Conservation (phyloP, 495 filamentous ascomycete genomes). For the Hyaloscypha hepaticicola region DNA sequence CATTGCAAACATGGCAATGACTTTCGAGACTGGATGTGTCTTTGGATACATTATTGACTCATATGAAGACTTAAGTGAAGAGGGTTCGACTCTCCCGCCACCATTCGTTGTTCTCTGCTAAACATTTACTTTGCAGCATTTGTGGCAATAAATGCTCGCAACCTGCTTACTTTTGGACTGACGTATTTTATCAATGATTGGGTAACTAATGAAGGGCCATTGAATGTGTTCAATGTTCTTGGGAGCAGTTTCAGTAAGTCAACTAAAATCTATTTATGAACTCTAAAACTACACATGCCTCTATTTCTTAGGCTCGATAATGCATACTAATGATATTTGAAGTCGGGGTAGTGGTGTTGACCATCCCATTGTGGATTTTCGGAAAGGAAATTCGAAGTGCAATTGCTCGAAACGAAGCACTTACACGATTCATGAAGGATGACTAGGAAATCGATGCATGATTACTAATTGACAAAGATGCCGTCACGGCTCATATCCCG, state of each 20-base stretch:
- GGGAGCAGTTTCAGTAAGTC: constrained; percentile 37
- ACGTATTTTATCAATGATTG: constrained; percentile 55
- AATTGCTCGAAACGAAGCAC: constrained; percentile 44
- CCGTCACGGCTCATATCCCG: no score
- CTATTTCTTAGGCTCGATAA: no score
- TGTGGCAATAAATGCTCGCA: constrained; percentile 55
- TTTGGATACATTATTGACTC: constrained; percentile 56
- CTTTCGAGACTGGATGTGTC: constrained; percentile 50
- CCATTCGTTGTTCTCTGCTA: neutral
- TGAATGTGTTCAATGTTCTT: constrained; percentile 52
- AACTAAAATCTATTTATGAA: neutral
- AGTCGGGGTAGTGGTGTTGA: constrained; percentile 41
- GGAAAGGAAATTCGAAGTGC: constrained; percentile 48
- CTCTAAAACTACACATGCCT: no score
- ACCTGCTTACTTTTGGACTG: constrained; percentile 51
- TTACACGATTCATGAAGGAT: constrained; percentile 52
- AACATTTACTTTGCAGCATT: constrained; percentile 37
- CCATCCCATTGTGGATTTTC: constrained; percentile 54
- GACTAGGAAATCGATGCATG: neutral
- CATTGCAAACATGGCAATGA: constrained; percentile 52
- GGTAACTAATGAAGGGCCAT: constrained; percentile 44
- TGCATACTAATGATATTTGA: constrained; percentile 27
- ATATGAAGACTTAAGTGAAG: constrained; percentile 50
- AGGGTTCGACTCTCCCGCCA: constrained; percentile 27
- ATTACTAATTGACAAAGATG: neutral